Evolutionary conservation across 2,329 filamentous ascomycete genomes (phyloP), one percentile per base, ranked within the genome.

Genomic region (Pyricularia sp.): DNA sequence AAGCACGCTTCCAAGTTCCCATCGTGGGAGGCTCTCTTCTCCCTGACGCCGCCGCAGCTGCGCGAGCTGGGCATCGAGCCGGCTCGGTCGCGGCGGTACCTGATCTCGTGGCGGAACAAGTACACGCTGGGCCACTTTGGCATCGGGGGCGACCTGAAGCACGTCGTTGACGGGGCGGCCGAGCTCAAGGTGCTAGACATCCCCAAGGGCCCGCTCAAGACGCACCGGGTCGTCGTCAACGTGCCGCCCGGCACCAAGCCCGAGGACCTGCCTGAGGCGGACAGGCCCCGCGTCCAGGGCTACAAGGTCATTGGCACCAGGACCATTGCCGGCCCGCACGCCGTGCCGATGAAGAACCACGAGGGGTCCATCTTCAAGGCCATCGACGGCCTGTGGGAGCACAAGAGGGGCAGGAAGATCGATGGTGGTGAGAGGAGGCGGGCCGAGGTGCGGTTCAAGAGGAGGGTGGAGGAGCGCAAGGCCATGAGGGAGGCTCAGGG

Each of bases 361-460:
- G 81, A 82, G 59, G 88, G 87, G 10, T 92, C 90, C 12, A 83
- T 84, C 67, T 84, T 98, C 73, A 83, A 84, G 71, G 85, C 92
- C 26, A 88, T 89, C 69, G 94, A 97, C 78, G 93, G 94, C 11
- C 90, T 98, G 83, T 98, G 94, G 95, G 94, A 98, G 82, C 85
- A 93, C 75, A 90, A 86, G 77, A 86, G 90, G 75, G 94, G 95
- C 31, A 88, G 88, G 76, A 98, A 98, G 89, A 90, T 99, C 73
- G 94, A 98, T 80, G 95, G 95, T 76, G 95, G 95, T 84, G 95
- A 99, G 84, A 89, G 95, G 78, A 88, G 95, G 79, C 89, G 87
- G 78, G 92, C 91, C 20, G 90, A 97, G 81, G 89, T 97, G 68
- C 86, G 92, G 74, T 93, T 94, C 74, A 97, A 97, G 89, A 90